These are phyloP conservation scores for Mycena metata DNA, from an alignment of 768 basidiomycete species.

Conservation along the genomic window DNA sequence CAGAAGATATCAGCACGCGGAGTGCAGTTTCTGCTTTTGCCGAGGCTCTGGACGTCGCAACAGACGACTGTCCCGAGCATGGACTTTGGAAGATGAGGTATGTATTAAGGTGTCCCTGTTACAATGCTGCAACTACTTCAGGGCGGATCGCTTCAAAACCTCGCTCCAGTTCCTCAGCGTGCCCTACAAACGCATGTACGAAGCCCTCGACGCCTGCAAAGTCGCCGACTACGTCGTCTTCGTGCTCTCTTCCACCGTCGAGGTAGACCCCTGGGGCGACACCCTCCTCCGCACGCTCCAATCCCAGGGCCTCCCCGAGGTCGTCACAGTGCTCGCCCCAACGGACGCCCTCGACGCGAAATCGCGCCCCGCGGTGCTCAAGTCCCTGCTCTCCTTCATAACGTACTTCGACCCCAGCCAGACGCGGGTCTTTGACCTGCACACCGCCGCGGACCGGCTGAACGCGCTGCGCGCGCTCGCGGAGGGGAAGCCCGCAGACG, in stretches of 20 bases:
- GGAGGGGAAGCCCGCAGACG: slow-evolving; percentile 85
- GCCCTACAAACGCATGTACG: slow-evolving; percentile 78
- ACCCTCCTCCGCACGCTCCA: slow-evolving; percentile 89
- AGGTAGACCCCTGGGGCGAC: slow-evolving; percentile 91
- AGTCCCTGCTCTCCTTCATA: slow-evolving; percentile 94
- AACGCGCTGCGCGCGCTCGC: slow-evolving; percentile 83
- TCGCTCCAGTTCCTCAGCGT: slow-evolving; percentile 89
- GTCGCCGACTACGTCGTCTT: slow-evolving; percentile 93
- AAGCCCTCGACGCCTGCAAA: slow-evolving; percentile 86
- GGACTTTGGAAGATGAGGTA: slow-evolving; percentile 81
- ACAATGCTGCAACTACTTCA: slow-evolving; percentile 46
- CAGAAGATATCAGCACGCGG: slow-evolving; percentile 69
- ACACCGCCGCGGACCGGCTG: slow-evolving; percentile 71
- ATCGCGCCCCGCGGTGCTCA: slow-evolving; percentile 75
- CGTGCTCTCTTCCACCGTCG: slow-evolving; percentile 81
- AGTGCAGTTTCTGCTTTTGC: slow-evolving; percentile 70
- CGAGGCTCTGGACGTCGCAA: slow-evolving; percentile 67
- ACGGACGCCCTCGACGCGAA: slow-evolving; percentile 69
- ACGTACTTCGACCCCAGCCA: slow-evolving; percentile 94
- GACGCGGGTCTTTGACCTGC: slow-evolving; percentile 80
- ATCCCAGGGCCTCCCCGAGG: slow-evolving; percentile 90
- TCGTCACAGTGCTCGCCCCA: slow-evolving; percentile 80
- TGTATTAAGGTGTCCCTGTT: slow-evolving; percentile 39
- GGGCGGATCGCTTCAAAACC: slow-evolving; percentile 92
- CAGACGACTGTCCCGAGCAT: slow-evolving; percentile 63